phyloP scores from a whole-genome alignment of 306 rosid genomes.

The Quillaja saponaria region DNA sequence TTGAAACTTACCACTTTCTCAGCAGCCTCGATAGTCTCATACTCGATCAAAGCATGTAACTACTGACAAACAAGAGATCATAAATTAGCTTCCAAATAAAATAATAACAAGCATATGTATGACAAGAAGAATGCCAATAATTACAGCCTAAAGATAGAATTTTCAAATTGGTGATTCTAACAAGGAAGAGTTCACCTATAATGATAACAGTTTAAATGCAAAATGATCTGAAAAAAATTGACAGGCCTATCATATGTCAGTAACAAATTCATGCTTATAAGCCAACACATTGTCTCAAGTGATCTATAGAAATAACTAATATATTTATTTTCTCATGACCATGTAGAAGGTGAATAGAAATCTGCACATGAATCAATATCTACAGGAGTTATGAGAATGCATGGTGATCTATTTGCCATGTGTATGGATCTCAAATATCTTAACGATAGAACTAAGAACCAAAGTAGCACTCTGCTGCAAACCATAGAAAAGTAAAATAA shows the following conservation, averaged over 20 bases:
- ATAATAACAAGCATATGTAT: background rate
- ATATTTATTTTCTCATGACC: slow-evolving; percentile 6
- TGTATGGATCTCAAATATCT: background rate
- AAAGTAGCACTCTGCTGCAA: slow-evolving; percentile 1
- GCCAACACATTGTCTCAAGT: slow-evolving; percentile 5
- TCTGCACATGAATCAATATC: no score
- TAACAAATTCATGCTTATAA: background rate
- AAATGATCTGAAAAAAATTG: slow-evolving; percentile 14
- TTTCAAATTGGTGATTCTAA: background rate
- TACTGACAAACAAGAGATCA: slow-evolving; percentile 30
- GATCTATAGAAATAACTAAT: background rate
- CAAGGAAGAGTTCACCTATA: slow-evolving; percentile 8
- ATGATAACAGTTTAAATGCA: background rate
- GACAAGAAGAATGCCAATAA: slow-evolving; percentile 16
- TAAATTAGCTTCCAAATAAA: background rate
- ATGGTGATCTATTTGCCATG: background rate
- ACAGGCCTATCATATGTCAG: background rate
- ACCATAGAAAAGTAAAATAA: slow-evolving; percentile 1
- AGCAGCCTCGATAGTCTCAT: slow-evolving; percentile 81
- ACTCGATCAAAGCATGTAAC: slow-evolving; percentile 94
- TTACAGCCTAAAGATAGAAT: slow-evolving; percentile 8
- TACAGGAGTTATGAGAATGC: no score
- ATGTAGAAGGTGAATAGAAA: slow-evolving; percentile 2
- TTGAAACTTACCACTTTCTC: slow-evolving; percentile 85
- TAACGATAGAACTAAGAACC: background rate